Evolutionary conservation across 2,329 filamentous ascomycete genomes (phyloP).

Genomic region (Trichoderma simmonsii): DNA sequence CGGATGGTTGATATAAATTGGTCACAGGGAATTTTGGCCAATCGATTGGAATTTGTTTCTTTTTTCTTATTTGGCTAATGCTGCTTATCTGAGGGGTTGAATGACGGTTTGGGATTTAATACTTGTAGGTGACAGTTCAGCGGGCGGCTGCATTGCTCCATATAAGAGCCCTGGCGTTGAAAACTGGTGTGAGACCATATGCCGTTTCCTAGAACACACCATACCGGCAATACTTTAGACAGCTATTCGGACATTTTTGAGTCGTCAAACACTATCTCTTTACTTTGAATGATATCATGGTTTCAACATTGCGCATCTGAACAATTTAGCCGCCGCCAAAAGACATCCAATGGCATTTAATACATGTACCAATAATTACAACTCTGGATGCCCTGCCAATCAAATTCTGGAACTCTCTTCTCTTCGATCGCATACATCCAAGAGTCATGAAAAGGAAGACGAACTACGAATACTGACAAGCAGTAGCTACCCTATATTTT

Average conservation of each 20-base stretch:
- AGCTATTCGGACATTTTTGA: background rate
- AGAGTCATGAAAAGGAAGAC: background rate
- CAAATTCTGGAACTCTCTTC: background rate
- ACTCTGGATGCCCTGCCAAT: background rate
- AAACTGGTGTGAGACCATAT: background rate
- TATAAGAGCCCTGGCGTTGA: background rate
- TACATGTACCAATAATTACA: background rate
- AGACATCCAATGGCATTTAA: background rate
- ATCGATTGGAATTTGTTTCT: background rate
- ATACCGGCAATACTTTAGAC: background rate
- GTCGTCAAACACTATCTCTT: background rate
- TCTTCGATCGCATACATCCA: background rate
- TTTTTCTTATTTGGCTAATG: background rate
- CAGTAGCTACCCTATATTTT: background rate
- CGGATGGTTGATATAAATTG: background rate
- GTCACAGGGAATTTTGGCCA: background rate
- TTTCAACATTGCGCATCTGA: background rate
- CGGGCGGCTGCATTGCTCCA: background rate
- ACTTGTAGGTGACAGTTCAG: background rate
- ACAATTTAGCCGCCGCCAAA: background rate
- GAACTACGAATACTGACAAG: background rate
- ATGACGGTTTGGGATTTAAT: background rate
- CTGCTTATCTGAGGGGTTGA: background rate
- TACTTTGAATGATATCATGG: background rate
- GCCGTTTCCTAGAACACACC: background rate